A percentile compares a stretch with the other conserved stretches of the same genome.
phyloP scores from a whole-genome alignment of 352 stramenopile genomes.

The Phytophthora fragariae region DNA sequence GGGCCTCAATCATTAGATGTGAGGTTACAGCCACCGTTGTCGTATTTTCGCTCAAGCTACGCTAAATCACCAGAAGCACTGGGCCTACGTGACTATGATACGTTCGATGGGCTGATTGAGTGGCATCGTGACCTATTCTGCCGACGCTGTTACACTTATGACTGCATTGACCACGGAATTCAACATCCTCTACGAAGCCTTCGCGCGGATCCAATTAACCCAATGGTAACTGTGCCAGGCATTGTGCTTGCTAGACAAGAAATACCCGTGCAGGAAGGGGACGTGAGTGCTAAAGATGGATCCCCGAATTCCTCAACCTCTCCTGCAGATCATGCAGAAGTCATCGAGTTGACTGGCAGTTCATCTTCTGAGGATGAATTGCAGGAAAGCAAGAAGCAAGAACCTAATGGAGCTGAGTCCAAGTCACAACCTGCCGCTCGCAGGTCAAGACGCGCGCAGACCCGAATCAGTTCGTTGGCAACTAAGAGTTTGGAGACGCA shows the following conservation, averaged over 20 bases:
- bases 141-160: conserved; percentile 90
- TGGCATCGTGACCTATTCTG: conserved; percentile 91
- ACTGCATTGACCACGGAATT: conserved; percentile 91
- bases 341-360: conserved; percentile 30
- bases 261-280: conserved; percentile 17
- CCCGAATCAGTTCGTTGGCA: conserved; percentile 64
- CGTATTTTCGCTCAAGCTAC: conserved; percentile 69
- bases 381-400: conserved; percentile 18
- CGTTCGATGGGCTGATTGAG: conserved; percentile 72
- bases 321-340: conserved; percentile 20
- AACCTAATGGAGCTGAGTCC: conserved; percentile 23
- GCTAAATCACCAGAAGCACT: conserved; percentile 32
- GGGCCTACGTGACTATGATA: conserved; percentile 48
- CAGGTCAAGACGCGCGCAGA: conserved; percentile 69
- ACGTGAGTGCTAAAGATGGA: conserved; percentile 15
- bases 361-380: conserved; percentile 42
- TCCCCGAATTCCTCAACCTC: conserved; percentile 12
- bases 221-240: conserved; percentile 48
- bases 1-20: conserved; percentile 28
- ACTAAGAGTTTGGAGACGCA: conserved; percentile 67
- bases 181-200: conserved; percentile 57
- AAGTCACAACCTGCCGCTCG: conserved; percentile 39
- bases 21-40: conserved; percentile 54
- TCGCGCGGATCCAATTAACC: conserved; percentile 67
- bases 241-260: conserved; percentile 37